Conservation (phyloP, 2,329 filamentous ascomycete species). For the Pseudopithomyces chartarum region DNA sequence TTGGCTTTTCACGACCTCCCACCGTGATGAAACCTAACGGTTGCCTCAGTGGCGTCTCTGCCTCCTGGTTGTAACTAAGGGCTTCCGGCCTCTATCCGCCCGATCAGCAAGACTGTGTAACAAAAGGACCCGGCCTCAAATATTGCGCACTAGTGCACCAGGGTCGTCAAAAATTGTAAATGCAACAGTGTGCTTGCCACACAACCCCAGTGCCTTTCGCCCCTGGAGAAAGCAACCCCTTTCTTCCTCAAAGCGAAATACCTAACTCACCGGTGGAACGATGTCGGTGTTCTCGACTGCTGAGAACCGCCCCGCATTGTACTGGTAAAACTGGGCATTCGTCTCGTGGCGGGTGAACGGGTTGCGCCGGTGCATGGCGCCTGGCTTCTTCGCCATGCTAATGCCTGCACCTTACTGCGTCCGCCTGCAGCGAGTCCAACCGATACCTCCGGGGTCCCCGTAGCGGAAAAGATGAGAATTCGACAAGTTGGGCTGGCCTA, state of each 20-base stretch:
- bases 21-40: constrained; percentile 12
- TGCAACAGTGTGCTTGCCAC: too few species aligned
- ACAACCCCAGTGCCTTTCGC: too few species aligned
- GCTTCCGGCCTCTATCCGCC: not conserved
- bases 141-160: not conserved
- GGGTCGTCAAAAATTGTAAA: not conserved
- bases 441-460: not conserved
- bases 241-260: too few species aligned
- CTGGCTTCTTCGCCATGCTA: constrained; percentile 10
- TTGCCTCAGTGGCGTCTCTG: constrained; percentile 19
- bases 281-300: not conserved
- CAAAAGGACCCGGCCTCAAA: not conserved
- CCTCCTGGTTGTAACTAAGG: not conserved
- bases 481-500: not conserved
- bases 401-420: constrained; percentile 2
- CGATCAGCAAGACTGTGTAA: not conserved
- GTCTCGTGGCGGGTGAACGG: not conserved
- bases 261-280: constrained; percentile 6
- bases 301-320: not conserved
- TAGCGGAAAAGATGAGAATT: not conserved
- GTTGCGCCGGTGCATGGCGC: not conserved
- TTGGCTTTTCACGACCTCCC: constrained; percentile 25
- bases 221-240: too few species aligned
- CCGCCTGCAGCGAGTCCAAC: not conserved
- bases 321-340: not conserved